A percentile compares a stretch with the other conserved stretches of the same genome.
phyloP scores from a whole-genome alignment of 139 green algal genomes.

The Auxenochlorella pyrenoidosa region DNA sequence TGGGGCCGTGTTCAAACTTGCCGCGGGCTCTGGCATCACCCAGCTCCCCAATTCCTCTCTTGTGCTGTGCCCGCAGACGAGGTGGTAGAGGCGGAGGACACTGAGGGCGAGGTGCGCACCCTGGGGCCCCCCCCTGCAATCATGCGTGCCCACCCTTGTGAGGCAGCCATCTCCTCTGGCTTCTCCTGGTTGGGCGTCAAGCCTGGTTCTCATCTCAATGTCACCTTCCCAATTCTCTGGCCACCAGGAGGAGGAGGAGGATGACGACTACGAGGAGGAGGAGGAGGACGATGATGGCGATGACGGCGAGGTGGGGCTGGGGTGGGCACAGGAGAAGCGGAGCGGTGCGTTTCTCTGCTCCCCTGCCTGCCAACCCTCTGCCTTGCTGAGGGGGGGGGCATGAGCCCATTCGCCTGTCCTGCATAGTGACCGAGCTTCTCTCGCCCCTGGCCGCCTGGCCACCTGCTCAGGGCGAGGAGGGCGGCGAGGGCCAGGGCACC shows the following conservation, averaged over 20 bases:
- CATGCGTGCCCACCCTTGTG: too few relatives aligned
- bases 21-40: not conserved
- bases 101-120: not conserved
- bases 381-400: too few relatives aligned
- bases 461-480: slow-evolving; percentile 19
- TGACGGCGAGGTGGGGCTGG: slow-evolving; percentile 5
- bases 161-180: too few relatives aligned
- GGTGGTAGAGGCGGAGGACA: slow-evolving; percentile 19
- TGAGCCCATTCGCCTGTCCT: not conserved
- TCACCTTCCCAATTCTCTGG: not conserved
- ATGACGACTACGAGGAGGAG: slow-evolving; percentile 46
- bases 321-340: too few relatives aligned
- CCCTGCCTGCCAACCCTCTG: not conserved
- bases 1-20: not conserved
- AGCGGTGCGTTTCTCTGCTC: too few relatives aligned
- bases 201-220: not conserved
- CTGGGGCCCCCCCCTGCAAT: not conserved
- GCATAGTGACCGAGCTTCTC: not conserved
- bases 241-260: not conserved
- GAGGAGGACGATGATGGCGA: slow-evolving; percentile 43
- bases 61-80: slow-evolving; percentile 3
- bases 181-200: too few relatives aligned
- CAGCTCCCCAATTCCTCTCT: not conserved
- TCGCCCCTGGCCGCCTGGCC: not conserved
- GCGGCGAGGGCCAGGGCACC: slow-evolving; percentile 1